These are phyloP conservation scores for Pseudocercospora ulei DNA, from an alignment of 2,329 filamentous ascomycete genomes.

Conservation along the genomic window DNA sequence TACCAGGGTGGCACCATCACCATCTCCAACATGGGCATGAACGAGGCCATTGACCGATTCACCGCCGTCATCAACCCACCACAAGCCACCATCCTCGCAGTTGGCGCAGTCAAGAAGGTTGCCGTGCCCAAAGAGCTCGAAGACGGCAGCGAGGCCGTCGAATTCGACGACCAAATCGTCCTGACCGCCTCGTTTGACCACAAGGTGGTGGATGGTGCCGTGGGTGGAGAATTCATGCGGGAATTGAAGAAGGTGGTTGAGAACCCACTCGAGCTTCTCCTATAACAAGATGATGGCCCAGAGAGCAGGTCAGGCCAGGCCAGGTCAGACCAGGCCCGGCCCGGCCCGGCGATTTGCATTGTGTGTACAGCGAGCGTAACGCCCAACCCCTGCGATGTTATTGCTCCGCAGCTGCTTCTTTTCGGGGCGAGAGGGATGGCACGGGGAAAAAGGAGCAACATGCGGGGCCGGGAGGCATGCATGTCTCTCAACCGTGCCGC, in stretches of 20 bases:
- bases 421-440: too few species aligned
- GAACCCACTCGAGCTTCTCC: constrained; percentile 88
- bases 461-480: too few species aligned
- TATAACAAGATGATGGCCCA: constrained; percentile 59
- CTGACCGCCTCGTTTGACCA: constrained; percentile 96
- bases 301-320: too few species aligned
- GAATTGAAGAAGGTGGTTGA: constrained; percentile 96
- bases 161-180: constrained; percentile 95
- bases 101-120: constrained; percentile 93
- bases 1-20: constrained; percentile 99
- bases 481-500: too few species aligned
- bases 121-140: constrained; percentile 76
- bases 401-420: too few species aligned
- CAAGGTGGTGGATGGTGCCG: constrained; percentile 94
- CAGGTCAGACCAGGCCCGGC: too few species aligned
- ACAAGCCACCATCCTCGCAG: constrained; percentile 87
- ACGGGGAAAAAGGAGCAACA: too few species aligned
- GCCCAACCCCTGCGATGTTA: too few species aligned
- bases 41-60: constrained; percentile 88
- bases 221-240: constrained; percentile 91
- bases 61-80: constrained; percentile 98
- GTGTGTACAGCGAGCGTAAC: too few species aligned
- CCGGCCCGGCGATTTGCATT: too few species aligned
- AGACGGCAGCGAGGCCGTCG: constrained; percentile 62
- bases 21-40: constrained; percentile 99